Evolutionary conservation across 345 rosid species (phyloP).

Genomic region (Mercurialis annua): DNA sequence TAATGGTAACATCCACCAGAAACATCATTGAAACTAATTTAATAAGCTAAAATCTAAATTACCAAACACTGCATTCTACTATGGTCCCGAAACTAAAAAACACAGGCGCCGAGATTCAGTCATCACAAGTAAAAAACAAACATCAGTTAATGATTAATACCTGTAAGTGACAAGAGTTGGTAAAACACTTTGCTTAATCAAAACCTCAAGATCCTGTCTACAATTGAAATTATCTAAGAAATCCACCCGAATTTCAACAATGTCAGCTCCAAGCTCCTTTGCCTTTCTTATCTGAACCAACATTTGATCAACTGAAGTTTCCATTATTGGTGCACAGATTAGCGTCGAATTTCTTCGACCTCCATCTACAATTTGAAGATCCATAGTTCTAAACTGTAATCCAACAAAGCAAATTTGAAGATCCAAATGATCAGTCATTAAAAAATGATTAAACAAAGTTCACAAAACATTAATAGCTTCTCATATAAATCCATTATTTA

Average conservation of each 20-base stretch:
- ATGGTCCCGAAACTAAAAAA: neutral
- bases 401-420: neutral
- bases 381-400: slow-evolving; percentile 36
- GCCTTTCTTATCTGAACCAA: slow-evolving; percentile 41
- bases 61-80: neutral
- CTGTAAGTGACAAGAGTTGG: slow-evolving; percentile 58
- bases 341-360: slow-evolving; percentile 42
- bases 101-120: neutral
- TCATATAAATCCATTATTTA: no score
- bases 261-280: slow-evolving; percentile 53
- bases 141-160: slow-evolving; percentile 23
- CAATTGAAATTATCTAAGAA: slow-evolving; percentile 49
- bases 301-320: slow-evolving; percentile 51
- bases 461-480: no score
- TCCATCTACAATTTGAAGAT: slow-evolving; percentile 33
- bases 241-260: slow-evolving; percentile 54
- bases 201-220: slow-evolving; percentile 42
- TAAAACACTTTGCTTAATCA: slow-evolving; percentile 48
- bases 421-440: neutral
- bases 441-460: no score
- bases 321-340: slow-evolving; percentile 54
- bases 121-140: neutral
- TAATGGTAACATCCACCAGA: slow-evolving; percentile 16
- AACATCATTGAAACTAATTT: neutral
- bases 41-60: neutral